Percentiles rank a stretch among this genome's conserved stretches.
phyloP scores from a whole-genome alignment of 371 early-diverging fungal genomes.

The Mucor plumbeus region DNA sequence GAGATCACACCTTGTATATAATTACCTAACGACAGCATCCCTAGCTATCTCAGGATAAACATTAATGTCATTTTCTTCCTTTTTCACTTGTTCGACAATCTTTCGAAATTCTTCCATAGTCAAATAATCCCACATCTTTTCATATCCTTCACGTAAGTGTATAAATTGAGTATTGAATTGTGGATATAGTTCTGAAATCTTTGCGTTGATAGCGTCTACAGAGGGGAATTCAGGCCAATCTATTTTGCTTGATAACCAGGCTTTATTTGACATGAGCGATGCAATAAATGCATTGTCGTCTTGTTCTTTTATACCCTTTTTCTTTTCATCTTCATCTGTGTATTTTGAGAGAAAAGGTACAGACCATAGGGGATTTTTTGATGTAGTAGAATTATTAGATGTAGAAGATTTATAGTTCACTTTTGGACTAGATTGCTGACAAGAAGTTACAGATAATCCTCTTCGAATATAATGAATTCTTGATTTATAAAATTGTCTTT shows the following conservation, averaged over 20 bases:
- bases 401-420: not conserved
- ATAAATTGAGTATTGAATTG: conserved; percentile 31
- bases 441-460: not conserved
- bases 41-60: conserved; percentile 36
- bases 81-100: conserved; percentile 33
- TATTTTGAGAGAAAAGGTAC: not conserved
- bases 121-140: conserved; percentile 39
- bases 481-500: not conserved
- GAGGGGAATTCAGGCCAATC: conserved; percentile 26
- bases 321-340: not conserved
- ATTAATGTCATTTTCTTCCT: conserved; percentile 20
- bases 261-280: conserved; percentile 21
- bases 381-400: not conserved
- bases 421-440: not conserved
- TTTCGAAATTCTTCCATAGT: conserved; percentile 46
- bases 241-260: conserved; percentile 22
- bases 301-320: conserved; percentile 2
- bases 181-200: conserved; percentile 33
- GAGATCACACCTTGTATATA: not conserved
- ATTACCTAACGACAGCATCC: conserved; percentile 42
- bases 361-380: conserved; percentile 13
- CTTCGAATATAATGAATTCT: not conserved
- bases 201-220: conserved; percentile 30
- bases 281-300: conserved; percentile 27
- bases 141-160: conserved; percentile 35